Evolutionary conservation across 1,284 basidiomycete genomes (phyloP), one percentile per base, ranked within the genome.

Genomic region (Schizophyllum commune): DNA sequence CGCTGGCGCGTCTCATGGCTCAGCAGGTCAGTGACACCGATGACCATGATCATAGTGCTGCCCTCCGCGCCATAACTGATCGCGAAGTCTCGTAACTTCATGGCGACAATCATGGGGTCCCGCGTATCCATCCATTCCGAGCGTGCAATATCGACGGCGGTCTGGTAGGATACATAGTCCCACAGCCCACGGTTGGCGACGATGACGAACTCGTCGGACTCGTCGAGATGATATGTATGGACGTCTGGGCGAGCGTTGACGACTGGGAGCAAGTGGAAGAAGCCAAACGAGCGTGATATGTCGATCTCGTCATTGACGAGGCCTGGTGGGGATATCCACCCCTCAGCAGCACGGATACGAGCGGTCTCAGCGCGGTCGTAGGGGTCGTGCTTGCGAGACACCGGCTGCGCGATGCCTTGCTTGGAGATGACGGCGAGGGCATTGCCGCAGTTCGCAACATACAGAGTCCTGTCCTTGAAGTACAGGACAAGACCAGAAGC

Each of bases 1-100:
- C 77, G 75, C 19, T 74, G 74, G 51, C 83, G 77, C 33, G 72
- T 64, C 15, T 74, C 69, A 17, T 47, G 39, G 33, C 77, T 77
- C 79, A 96, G 94, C 34, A 96, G 75, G 69, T 93, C 93, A 11
- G 85, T 84, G 15, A 98, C 81, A 57, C 86, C 86, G 66, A 99
- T 85, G 47, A 98, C 94, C 96, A 99, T 98, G 75, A 99, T 95
- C 94, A 98, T 97, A 62, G 92, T 90, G 64, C 89, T 94, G 15
- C 93, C 92, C 65, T 94, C 89, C 8, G 95, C 95, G 13, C 97
- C 97, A 74, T 98, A 98, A 68, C 93, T 94, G 70, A 99, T 92
- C 9, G 97, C 95, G 67, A 98, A 92, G 74, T 99, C 97, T 60
- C 97, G 84, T 59, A 99, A 77, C 78, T 98, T 98, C 76, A 98